Base-by-base conservation (phyloP, 1,284 basidiomycete genomes). In the Ceratobasidium sp. region DNA sequence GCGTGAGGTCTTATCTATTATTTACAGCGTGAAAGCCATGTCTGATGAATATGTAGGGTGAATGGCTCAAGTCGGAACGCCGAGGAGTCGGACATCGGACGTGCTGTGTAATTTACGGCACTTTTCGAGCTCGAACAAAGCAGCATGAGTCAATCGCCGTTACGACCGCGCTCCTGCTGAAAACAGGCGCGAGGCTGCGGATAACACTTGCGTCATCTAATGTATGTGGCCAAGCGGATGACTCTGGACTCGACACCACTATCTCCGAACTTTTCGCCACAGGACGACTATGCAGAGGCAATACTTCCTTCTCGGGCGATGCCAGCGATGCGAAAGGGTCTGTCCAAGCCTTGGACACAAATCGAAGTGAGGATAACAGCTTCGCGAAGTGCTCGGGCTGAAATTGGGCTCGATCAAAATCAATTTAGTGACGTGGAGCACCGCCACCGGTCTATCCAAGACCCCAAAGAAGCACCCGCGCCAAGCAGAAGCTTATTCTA, bases 401-500 rank as follows among this genome's bases (percentile, higher is more conserved):
- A 58, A 58, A 58, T 58, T 18, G n/a, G 39, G 32, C 58, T 60
- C 58, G 58, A 60, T 60, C 58, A 60, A 43, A 60, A 36, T 57
- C 53, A 57, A 39, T n/a, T 36, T n/a, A 6, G 30, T 52, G 55
- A 58, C 55, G 55, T 58, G 55, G 30, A 21, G n/a, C 58, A 60
- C 58, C 58, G 58, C 58, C 58, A 60, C 58, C 43, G 43, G 18
- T 45, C 43, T 45, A 4, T 45, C 43, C 43, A 45, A 18, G 6
- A n/a, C 23, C 21, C 39, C 16, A 60, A 60, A 43, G 58, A 60
- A 60, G 58, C 58, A 43, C 58, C 2, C 4, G 14, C 39, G 58
- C 58, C 58, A 60, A 60, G 58, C 36, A 41, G 36, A 60, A 60
- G 58, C 58, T 45, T 60, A 60, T 60, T 60, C 58, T 60, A 16